These are phyloP conservation scores for Ensete ventricosum DNA, from an alignment of 176 grass and related monocot genomes.

Conservation along the genomic window DNA sequence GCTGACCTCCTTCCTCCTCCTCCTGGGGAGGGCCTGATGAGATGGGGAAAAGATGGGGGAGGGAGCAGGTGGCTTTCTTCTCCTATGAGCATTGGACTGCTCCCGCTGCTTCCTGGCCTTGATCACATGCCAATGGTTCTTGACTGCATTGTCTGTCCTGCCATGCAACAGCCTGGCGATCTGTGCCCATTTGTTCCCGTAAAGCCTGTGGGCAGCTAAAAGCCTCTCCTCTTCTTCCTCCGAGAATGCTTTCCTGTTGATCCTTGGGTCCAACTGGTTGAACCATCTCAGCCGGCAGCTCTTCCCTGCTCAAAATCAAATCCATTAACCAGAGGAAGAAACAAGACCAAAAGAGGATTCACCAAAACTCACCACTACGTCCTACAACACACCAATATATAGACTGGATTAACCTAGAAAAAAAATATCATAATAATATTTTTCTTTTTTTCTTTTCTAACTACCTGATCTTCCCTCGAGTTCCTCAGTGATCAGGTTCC, in stretches of 20 bases:
- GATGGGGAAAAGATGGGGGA: background rate
- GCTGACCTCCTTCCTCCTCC: background rate
- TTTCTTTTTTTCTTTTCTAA: background rate
- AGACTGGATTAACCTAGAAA: background rate
- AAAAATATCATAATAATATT: background rate
- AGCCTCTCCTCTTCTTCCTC: constrained; percentile 12
- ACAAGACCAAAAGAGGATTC: background rate
- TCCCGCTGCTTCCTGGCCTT: constrained; percentile 13
- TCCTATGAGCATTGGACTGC: background rate
- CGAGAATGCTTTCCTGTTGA: constrained; percentile 4
- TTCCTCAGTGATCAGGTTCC: constrained; percentile 7
- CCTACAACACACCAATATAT: background rate
- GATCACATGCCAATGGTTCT: constrained; percentile 20
- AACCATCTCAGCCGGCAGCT: constrained; percentile 13
- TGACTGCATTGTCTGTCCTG: constrained; percentile 1
- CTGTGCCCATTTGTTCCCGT: constrained; percentile 1
- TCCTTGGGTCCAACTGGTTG: constrained; percentile 15
- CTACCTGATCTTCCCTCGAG: constrained; percentile 2
- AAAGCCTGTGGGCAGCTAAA: background rate
- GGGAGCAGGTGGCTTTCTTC: background rate
- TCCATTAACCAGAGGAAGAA: background rate
- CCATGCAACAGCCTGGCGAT: constrained; percentile 6
- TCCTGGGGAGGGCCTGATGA: background rate
- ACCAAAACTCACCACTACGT: background rate
- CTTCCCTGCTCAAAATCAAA: constrained; percentile 1